phyloP scores from a whole-genome alignment of 2,329 filamentous ascomycete genomes.

The Acrocalymma vagum region DNA sequence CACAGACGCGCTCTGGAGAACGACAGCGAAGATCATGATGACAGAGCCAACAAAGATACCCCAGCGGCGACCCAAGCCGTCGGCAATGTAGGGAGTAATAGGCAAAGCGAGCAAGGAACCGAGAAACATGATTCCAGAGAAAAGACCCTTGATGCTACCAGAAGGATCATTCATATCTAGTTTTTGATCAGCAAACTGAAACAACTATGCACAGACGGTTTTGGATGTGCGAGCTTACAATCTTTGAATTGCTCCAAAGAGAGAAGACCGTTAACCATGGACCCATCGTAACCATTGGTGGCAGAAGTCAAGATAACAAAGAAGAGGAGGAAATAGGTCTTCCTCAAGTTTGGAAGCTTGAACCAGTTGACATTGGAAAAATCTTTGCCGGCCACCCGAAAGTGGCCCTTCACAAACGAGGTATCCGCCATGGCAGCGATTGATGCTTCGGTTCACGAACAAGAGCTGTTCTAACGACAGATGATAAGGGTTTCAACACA shows the following conservation, averaged over 20 bases:
- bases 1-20: conserved; percentile 32
- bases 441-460: no score
- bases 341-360: conserved; percentile 63
- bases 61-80: conserved; percentile 33
- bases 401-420: no score
- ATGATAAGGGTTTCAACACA: no score
- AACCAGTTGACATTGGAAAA: no score
- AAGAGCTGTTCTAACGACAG: no score
- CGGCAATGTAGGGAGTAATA: conserved; percentile 32
- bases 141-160: conserved; percentile 37
- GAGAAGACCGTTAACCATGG: conserved; percentile 38
- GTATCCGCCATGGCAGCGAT: no score
- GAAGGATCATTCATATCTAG: conserved; percentile 32
- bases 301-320: conserved; percentile 63
- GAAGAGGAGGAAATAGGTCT: conserved; percentile 62
- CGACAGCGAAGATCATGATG: conserved; percentile 55
- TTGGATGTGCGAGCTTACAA: conserved; percentile 19
- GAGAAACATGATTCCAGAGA: conserved; percentile 33
- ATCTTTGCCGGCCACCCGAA: no score
- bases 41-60: conserved; percentile 45
- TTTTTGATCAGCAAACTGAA: conserved; percentile 1
- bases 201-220: background rate
- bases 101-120: conserved; percentile 32
- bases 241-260: conserved; percentile 29
- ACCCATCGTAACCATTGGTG: conserved; percentile 66